Evolutionary conservation across 2,329 filamentous ascomycete species (phyloP), one percentile per base, ranked within the genome.

Genomic region (Fusarium irregulare): DNA sequence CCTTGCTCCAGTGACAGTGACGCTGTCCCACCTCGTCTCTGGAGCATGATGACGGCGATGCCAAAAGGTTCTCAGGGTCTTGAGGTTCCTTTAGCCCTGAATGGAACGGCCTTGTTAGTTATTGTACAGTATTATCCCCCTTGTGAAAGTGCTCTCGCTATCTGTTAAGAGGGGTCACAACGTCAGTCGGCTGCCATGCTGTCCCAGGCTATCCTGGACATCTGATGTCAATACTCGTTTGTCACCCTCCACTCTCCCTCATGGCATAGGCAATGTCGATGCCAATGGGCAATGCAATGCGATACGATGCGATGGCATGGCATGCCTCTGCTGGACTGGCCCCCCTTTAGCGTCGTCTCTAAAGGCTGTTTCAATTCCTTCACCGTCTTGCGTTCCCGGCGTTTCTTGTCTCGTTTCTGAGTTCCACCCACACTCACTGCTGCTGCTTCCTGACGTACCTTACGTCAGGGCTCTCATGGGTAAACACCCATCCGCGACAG

Each of bases 321-420:
- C 57, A 64, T 70, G 53, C 55, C 63, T 70, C 41, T 56, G 45
- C 47, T 69, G 59, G 45, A 34, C 48, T 40, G 30, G 32, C 20
- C 57, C 61, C 65, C 66, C 32, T 53, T 53, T 74, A 68, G 71
- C 51, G 63, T 63, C 59, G 58, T 66, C 59, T 53, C 51, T 56
- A 66, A 71, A 71, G 49, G 67, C 56, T 75, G 73, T 75, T 76
- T 76, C 73, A 75, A 75, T 75, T 71, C 68, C 70, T 75, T 75
- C 73, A 75, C 73, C 73, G 73, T 75, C 73, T 76, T 71, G 73
- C 64, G 64, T 71, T 76, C 71, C 72, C 68, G 60, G 68, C 66
- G 71, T 75, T 74, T 76, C 71, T 62, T 75, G 72, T 73, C 66
- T 72, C 64, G 64, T 60, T 68, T 56, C 51, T 59, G 73, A 71